Percentiles rank a stretch among this genome's conserved stretches.
phyloP scores from a whole-genome alignment of 192 early-diverging fungal species.

The Chytriomyces confervae region DNA sequence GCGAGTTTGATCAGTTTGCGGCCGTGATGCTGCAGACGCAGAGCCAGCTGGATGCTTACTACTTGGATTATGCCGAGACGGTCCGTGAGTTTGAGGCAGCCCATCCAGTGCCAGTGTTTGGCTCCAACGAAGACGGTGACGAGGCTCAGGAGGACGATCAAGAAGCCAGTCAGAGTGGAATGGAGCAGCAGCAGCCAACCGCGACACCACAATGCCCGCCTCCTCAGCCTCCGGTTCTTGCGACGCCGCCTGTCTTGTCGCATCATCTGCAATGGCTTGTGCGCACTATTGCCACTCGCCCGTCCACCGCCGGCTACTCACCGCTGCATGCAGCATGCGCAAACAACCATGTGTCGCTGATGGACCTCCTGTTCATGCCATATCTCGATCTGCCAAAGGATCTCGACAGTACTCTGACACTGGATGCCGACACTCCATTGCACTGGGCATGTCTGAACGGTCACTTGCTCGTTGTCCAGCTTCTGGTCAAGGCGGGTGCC shows the following conservation, averaged over 20 bases:
- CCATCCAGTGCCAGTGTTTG: constrained; percentile 5
- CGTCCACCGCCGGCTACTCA: constrained; percentile 51
- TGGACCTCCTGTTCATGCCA: constrained; percentile 45
- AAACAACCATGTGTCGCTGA: constrained; percentile 74
- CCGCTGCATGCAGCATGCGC: constrained; percentile 83
- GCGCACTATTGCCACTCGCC: constrained; percentile 29
- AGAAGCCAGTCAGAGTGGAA: not conserved
- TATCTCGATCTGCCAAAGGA: constrained; percentile 27
- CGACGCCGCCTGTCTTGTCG: not conserved
- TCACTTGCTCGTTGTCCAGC: constrained; percentile 68
- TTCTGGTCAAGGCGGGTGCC: constrained; percentile 65
- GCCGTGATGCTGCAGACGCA: not conserved
- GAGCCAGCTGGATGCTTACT: constrained; percentile 13
- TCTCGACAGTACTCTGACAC: constrained; percentile 33
- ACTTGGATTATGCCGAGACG: not conserved
- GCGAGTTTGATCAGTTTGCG: not conserved
- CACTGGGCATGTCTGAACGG: constrained; percentile 90
- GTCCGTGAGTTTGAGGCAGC: not conserved
- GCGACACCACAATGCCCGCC: constrained; percentile 14
- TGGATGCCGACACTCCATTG: constrained; percentile 63
- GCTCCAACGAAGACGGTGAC: not conserved
- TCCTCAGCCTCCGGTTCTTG: constrained; percentile 18
- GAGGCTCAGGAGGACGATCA: not conserved
- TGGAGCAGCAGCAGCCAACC: not conserved
- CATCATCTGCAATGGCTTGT: constrained; percentile 37